Evolutionary conservation across 257 asterid species (phyloP).

Genomic region (Coffea canephora): DNA sequence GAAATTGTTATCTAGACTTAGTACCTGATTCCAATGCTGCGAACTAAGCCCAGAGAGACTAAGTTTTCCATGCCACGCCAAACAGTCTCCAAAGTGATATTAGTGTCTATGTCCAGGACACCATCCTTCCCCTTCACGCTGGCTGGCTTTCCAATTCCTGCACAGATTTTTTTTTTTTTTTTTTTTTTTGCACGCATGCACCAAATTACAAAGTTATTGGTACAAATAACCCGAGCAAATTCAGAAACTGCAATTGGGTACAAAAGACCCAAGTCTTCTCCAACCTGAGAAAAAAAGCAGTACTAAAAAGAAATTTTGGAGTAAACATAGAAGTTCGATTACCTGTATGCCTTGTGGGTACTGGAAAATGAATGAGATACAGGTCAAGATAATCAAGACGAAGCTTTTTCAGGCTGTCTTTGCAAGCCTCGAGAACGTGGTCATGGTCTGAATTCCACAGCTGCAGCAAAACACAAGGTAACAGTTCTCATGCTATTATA

Average conservation of each 20-base stretch:
- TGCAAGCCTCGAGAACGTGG: slow-evolving; percentile 65
- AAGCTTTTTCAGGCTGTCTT: slow-evolving; percentile 56
- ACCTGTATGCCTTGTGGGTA: slow-evolving; percentile 71
- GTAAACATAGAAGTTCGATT: background rate
- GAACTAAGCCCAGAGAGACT: slow-evolving; percentile 54
- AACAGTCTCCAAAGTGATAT: slow-evolving; percentile 58
- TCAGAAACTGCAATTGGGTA: too few species aligned
- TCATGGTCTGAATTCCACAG: slow-evolving; percentile 75
- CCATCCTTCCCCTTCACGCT: slow-evolving; percentile 68
- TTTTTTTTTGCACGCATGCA: too few species aligned
- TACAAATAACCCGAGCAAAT: too few species aligned
- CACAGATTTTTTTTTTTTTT: background rate
- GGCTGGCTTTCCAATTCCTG: slow-evolving; percentile 53
- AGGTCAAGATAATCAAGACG: slow-evolving; percentile 56
- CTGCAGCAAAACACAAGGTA: slow-evolving; percentile 28
- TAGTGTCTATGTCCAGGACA: slow-evolving; percentile 58
- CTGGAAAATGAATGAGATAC: slow-evolving; percentile 61
- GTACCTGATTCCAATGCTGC: slow-evolving; percentile 68
- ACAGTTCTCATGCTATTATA: too few species aligned
- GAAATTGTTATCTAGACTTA: too few species aligned
- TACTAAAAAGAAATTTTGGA: too few species aligned
- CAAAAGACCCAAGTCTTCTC: too few species aligned
- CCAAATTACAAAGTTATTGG: too few species aligned
- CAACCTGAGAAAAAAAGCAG: too few species aligned
- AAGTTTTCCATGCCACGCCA: slow-evolving; percentile 67